These are phyloP conservation scores for Colletotrichum tanaceti DNA, from an alignment of 2,329 filamentous ascomycete genomes.

Conservation along the genomic window DNA sequence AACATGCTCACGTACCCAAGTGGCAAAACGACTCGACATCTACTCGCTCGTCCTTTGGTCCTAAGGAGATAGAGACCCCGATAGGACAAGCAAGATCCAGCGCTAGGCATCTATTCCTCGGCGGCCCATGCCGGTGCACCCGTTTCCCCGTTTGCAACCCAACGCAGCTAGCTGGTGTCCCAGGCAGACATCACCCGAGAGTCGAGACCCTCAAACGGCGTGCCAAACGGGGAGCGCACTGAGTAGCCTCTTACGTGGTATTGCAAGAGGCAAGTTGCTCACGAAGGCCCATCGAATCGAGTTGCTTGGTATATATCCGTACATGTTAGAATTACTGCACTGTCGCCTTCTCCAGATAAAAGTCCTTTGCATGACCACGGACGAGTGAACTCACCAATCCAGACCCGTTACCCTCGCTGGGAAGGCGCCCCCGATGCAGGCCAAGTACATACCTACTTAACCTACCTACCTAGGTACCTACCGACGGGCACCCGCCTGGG, in stretches of 20 bases:
- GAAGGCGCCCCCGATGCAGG: neutral
- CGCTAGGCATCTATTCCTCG: neutral
- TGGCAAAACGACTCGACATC: conserved; percentile 9
- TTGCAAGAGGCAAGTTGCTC: neutral
- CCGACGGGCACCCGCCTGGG: neutral
- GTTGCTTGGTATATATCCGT: too few relatives aligned
- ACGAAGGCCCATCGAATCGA: neutral
- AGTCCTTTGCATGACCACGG: conserved; percentile 18
- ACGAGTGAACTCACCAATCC: neutral
- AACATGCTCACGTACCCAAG: conserved; percentile 13
- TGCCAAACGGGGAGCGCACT: too few relatives aligned
- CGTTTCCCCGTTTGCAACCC: conserved; percentile 10
- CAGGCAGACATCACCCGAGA: neutral
- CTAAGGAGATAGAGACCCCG: neutral
- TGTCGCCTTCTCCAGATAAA: neutral
- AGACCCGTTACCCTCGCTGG: too few relatives aligned
- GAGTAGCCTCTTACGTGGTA: neutral
- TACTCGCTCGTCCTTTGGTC: neutral
- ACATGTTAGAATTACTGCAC: neutral
- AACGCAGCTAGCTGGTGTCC: neutral
- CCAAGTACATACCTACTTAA: too few relatives aligned
- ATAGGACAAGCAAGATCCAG: neutral
- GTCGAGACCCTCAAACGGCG: neutral
- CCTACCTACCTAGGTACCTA: neutral
- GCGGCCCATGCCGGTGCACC: conserved; percentile 5